These are phyloP conservation scores for Rutidosis leptorrhynchoides DNA, from an alignment of 129 eudicot species.

Conservation along the genomic window DNA sequence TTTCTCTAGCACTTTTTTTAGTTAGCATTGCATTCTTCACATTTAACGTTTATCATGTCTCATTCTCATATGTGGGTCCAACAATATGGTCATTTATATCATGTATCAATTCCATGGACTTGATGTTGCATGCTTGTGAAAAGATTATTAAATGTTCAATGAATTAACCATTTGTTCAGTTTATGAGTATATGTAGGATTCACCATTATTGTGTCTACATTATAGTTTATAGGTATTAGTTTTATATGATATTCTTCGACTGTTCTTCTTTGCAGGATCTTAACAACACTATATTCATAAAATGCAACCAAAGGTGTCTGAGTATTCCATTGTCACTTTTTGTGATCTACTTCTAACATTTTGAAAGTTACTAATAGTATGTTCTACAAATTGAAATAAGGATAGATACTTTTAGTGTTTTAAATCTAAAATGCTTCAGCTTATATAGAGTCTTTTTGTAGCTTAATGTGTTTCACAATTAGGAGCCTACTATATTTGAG, in stretches of 20 bases:
- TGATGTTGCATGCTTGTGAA: background rate
- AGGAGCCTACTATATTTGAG: background rate
- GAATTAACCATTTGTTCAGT: background rate
- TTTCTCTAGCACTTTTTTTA: too few species aligned
- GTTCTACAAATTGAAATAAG: background rate
- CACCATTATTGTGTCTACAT: background rate
- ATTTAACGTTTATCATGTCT: too few species aligned
- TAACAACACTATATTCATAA: constrained; percentile 43
- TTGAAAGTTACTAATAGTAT: background rate
- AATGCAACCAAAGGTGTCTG: constrained; percentile 70
- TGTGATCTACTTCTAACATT: constrained; percentile 12
- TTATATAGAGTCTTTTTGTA: background rate
- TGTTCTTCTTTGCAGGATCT: constrained; percentile 65
- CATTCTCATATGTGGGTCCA: too few species aligned
- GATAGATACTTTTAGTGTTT: background rate
- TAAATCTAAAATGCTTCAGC: constrained; percentile 3
- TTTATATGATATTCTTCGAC: constrained; percentile 13
- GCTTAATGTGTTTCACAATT: constrained; percentile 9
- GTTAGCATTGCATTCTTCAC: too few species aligned
- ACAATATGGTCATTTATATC: background rate
- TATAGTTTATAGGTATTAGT: background rate
- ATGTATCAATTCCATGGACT: background rate
- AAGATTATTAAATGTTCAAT: background rate
- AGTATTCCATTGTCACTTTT: background rate
- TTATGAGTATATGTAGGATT: background rate